Evolutionary conservation across 768 basidiomycete genomes (phyloP), one percentile per base, ranked within the genome.

Genomic region (Mycena galopus): DNA sequence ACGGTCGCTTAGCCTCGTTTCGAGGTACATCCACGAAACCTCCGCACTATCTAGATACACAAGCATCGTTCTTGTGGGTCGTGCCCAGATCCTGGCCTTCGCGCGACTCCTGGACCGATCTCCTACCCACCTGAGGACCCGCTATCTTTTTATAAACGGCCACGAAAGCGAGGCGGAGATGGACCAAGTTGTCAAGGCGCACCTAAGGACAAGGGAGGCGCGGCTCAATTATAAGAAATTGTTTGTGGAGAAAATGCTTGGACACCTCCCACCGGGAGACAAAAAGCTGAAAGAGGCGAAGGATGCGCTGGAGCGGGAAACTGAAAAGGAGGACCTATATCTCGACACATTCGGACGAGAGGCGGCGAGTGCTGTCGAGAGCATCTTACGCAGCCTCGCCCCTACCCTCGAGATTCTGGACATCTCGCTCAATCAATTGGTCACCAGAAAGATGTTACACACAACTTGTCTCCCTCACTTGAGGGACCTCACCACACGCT

Each of bases 1-100:
- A 12, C 81, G 82, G 16, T 77, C 83, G 14, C 79, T 84, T 12
- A 80, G 83, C 33, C 79, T 81, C 32, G 82, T 83, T 39, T 86
- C 84, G 27, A 73, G 74, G 44, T 77, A 72, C 73, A 77, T 83
- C 69, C 72, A 74, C 65, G 69, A 78, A 16, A 59, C 75, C 8
- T 83, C 83, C 3, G 63, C 67, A 25, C 76, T 65, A 17, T 73
- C 73, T 67, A 79, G 77, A 60, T 73, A 79, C 33, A 82, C 81
- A 27, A 82, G 80, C 25, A 69, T 84, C 27, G 79, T 80, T 27
- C 50, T 82, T 33, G 30, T 69, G 1, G 80, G 83, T 29, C 68
- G 75, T 33, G 32, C 37, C 3, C 78, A 82, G 69, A 67, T 83
- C 21, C 30, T 77, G 7, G 68, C 64, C 17, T 82, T 81, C 65